Conservation (phyloP, 495 filamentous ascomycete species). For the Neurospora sp. region DNA sequence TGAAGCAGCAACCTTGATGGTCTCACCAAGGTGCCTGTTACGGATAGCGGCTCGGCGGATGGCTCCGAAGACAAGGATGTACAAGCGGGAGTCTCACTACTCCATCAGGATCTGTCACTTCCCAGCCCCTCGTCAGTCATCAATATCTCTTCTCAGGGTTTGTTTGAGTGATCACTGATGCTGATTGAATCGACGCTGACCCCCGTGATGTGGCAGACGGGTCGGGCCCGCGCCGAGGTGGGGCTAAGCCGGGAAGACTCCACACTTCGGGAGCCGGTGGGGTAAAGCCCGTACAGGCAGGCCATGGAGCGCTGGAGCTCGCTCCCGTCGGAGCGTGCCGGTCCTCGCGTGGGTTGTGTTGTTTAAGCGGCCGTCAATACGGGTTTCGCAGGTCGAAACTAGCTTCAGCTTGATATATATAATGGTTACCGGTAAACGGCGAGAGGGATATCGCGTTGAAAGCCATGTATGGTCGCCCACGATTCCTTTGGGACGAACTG, state of each 20-base stretch:
- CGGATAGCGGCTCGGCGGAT: neutral
- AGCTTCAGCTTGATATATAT: neutral
- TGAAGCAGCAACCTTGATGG: neutral
- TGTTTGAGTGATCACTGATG: neutral
- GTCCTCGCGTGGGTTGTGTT: neutral
- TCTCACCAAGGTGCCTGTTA: neutral
- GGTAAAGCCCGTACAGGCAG: neutral
- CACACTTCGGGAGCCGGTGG: neutral
- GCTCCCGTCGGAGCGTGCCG: neutral
- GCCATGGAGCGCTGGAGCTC: neutral
- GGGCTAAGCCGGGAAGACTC: neutral
- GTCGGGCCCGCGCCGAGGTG: neutral
- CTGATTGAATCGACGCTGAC: neutral
- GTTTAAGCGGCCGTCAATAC: neutral
- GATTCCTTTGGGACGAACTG: neutral
- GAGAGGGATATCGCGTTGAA: neutral
- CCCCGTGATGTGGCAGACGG: neutral
- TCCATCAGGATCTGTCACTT: neutral
- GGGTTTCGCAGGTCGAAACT: neutral
- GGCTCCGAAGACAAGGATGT: neutral
- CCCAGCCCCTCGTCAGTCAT: neutral
- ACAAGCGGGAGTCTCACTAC: neutral
- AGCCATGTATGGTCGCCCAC: neutral
- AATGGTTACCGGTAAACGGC: neutral
- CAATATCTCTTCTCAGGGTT: neutral